Conservation (phyloP, 2,329 filamentous ascomycete species). For the Cytospora piceicola region DNA sequence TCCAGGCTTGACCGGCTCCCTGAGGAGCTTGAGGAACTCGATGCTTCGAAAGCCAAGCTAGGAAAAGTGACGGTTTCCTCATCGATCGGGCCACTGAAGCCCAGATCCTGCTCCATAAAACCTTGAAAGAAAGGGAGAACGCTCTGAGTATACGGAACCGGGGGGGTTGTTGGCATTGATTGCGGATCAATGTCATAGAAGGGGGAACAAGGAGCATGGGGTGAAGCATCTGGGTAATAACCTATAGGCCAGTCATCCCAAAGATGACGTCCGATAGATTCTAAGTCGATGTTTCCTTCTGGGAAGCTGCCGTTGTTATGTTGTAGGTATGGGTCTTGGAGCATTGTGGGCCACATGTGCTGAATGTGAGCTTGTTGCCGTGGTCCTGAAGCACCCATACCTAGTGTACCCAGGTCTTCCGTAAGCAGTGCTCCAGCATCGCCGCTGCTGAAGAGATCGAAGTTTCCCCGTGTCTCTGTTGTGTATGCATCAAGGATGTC, state of each 20-base stretch:
- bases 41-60: not conserved
- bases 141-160: not conserved
- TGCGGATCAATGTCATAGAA: not conserved
- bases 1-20: not conserved
- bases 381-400: not conserved
- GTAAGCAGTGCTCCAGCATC: not conserved
- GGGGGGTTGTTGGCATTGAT: not conserved
- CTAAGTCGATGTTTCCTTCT: not conserved
- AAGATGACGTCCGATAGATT: not conserved
- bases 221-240: not conserved
- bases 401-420: not conserved
- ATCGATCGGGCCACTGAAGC: not conserved
- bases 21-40: not conserved
- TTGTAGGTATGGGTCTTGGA: not conserved
- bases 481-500: not conserved
- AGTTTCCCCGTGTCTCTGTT: not conserved
- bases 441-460: not conserved
- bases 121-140: not conserved
- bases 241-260: not conserved
- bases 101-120: not conserved
- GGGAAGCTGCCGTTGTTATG: not conserved
- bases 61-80: not conserved
- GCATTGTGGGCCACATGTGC: not conserved
- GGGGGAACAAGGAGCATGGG: not conserved
- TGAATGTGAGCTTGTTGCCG: not conserved